Conservation (phyloP, 2,329 filamentous ascomycete species). For the Stagonosporopsis chrysanthemi region DNA sequence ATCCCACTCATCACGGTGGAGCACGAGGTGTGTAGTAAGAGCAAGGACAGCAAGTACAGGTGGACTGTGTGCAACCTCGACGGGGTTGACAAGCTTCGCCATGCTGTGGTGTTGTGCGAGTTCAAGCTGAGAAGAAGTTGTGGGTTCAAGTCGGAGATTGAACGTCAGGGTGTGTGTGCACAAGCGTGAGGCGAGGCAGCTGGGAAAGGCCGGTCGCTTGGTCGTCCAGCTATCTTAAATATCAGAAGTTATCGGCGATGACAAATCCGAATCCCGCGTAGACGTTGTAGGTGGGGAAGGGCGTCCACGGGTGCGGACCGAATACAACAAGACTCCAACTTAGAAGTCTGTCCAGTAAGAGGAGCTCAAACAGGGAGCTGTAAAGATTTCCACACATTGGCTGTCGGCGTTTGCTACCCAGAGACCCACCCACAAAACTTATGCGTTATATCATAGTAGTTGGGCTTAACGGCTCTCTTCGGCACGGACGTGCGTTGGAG, state of each 20-base stretch:
- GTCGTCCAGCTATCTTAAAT: background rate
- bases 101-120: background rate
- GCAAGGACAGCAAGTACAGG: constrained; percentile 28
- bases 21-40: constrained; percentile 32
- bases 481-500: background rate
- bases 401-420: too few relatives aligned
- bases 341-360: too few relatives aligned
- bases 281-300: too few relatives aligned
- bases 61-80: constrained; percentile 32
- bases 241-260: background rate
- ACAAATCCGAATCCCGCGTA: background rate
- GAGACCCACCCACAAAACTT: too few relatives aligned
- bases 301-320: too few relatives aligned
- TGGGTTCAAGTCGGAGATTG: too few relatives aligned
- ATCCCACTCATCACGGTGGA: constrained; percentile 39
- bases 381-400: too few relatives aligned
- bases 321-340: too few relatives aligned
- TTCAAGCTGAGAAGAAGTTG: background rate
- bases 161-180: background rate
- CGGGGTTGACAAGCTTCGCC: constrained; percentile 11
- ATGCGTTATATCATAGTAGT: background rate
- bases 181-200: background rate
- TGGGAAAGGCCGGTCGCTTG: background rate
- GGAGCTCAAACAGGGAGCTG: too few relatives aligned
- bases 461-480: background rate